Percentiles rank a stretch among this genome's conserved stretches.
Conservation (phyloP, 306 rosid species). For the Cajanus cajan region DNA sequence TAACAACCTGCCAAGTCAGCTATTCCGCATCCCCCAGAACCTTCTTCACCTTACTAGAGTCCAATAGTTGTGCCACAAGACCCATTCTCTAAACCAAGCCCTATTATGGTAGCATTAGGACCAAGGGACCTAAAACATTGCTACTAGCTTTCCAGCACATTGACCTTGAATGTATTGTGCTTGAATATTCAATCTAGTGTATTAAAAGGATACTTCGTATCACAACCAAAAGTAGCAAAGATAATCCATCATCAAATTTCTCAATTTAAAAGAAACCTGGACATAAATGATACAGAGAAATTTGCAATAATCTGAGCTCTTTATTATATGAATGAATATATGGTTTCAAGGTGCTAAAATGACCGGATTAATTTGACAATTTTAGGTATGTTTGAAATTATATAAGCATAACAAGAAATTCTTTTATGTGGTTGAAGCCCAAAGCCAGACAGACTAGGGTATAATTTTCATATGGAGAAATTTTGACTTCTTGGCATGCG, state of each 20-base stretch:
- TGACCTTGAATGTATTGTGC: background rate
- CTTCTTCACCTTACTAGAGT: background rate
- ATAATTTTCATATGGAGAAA: background rate
- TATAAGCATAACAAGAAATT: background rate
- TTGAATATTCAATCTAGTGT: background rate
- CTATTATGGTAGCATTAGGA: background rate
- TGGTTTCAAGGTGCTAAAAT: slow-evolving; percentile 4
- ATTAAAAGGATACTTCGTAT: background rate
- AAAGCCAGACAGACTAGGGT: background rate
- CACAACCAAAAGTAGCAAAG: background rate
- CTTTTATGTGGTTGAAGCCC: background rate
- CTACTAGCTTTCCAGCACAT: background rate
- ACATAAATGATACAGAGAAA: background rate
- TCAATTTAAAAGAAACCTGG: background rate
- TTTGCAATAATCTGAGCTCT: background rate
- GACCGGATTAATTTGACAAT: slow-evolving; percentile 1
- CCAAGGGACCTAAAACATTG: background rate
- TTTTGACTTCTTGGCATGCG: background rate
- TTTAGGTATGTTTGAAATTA: background rate
- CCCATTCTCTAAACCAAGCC: background rate
- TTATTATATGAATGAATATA: background rate
- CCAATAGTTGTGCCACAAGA: background rate
- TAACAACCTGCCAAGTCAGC: background rate
- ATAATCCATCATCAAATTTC: background rate
- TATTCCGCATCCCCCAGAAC: background rate